phyloP scores from a whole-genome alignment of 768 basidiomycete species.

The Hericium erinaceus region DNA sequence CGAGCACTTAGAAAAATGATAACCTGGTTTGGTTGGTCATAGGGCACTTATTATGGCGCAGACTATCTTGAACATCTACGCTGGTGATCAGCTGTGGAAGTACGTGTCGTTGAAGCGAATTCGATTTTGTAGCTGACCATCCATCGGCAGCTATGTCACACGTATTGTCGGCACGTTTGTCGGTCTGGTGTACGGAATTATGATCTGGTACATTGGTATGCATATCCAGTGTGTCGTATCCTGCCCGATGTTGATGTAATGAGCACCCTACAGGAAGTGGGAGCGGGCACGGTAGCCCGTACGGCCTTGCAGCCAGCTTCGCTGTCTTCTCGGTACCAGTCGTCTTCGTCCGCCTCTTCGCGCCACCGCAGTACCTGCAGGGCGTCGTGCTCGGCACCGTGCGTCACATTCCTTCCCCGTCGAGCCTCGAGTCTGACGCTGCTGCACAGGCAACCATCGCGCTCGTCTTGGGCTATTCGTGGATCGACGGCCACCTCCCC shows the following conservation, averaged over 20 bases:
- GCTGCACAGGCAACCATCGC: constrained; percentile 28
- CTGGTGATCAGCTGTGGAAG: constrained; percentile 50
- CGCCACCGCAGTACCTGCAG: constrained; percentile 31
- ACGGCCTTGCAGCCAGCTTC: constrained; percentile 40
- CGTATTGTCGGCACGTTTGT: constrained; percentile 37
- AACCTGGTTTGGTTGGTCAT: not conserved
- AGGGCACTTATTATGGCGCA: constrained; percentile 56
- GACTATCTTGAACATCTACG: constrained; percentile 45
- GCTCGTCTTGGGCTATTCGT: constrained; percentile 46
- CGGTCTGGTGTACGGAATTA: constrained; percentile 39
- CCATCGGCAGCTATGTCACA: constrained; percentile 27
- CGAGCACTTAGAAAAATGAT: not conserved
- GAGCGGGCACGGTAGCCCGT: constrained; percentile 40
- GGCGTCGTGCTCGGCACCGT: constrained; percentile 30
- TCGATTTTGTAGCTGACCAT: not conserved
- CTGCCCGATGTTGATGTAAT: not conserved
- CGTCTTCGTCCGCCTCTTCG: constrained; percentile 39
- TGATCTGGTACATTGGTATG: constrained; percentile 41
- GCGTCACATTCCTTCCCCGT: constrained; percentile 13
- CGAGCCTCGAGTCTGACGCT: not conserved
- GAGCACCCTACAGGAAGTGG: constrained; percentile 26
- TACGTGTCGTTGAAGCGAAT: constrained; percentile 12
- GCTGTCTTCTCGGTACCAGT: constrained; percentile 39
- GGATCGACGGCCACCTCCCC: constrained; percentile 43
- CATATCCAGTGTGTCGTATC: not conserved